Conservation (phyloP, 2,329 filamentous ascomycete species). For the Fusarium sp. region DNA sequence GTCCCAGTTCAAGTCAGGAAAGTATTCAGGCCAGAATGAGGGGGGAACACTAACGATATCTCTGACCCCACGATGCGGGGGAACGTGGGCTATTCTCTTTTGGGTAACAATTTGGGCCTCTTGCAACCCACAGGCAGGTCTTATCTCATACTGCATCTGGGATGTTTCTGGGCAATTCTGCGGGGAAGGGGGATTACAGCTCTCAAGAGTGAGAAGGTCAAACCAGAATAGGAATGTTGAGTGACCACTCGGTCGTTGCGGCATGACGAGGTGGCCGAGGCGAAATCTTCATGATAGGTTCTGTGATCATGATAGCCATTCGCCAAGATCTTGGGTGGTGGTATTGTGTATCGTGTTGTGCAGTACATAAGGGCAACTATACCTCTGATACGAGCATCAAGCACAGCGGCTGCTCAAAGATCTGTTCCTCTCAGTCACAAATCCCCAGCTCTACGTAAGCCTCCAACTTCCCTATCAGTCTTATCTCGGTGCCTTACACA, state of each 20-base stretch:
- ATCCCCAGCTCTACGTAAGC: neutral
- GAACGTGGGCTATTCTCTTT: slow-evolving; percentile 12
- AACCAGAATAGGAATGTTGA: slow-evolving; percentile 12
- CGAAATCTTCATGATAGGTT: neutral
- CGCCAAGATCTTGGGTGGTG: slow-evolving; percentile 11
- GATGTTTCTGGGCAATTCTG: slow-evolving; percentile 10
- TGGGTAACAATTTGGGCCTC: slow-evolving; percentile 30
- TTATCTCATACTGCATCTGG: slow-evolving; percentile 25
- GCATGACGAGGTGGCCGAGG: neutral
- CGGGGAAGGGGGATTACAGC: neutral
- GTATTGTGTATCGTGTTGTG: neutral
- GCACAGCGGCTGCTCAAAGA: neutral
- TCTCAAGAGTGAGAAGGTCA: neutral
- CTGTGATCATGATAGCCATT: neutral
- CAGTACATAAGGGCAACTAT: slow-evolving; percentile 16
- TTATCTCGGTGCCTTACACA: neutral
- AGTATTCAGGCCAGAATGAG: slow-evolving; percentile 22
- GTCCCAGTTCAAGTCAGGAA: slow-evolving; percentile 17
- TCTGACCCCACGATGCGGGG: slow-evolving; percentile 16
- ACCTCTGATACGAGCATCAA: neutral
- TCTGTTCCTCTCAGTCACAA: neutral
- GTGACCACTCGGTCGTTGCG: slow-evolving; percentile 1
- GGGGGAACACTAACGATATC: neutral
- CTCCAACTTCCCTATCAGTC: no score
- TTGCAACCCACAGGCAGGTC: neutral